Evolutionary conservation across 805 yeast species (phyloP).

Genomic region (Cyberlindnera maclurae): DNA sequence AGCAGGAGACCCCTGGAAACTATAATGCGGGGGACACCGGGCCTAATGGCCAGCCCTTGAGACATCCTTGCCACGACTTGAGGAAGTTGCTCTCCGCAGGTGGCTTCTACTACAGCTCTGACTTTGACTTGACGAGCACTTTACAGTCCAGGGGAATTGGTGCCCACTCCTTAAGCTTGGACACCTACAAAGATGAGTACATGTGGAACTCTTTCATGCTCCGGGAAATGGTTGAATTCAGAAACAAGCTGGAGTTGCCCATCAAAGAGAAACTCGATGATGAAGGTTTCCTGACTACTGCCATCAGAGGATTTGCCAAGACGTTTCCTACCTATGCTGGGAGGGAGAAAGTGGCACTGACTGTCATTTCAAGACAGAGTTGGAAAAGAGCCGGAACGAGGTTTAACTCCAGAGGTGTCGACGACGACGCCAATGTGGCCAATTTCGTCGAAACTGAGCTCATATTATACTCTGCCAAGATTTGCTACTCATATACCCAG

Average conservation of each 20-base stretch:
- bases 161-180: conserved; percentile 39
- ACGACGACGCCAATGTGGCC: conserved; percentile 92
- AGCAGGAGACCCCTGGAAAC: conserved; percentile 17
- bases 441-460: conserved; percentile 93
- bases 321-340: conserved; percentile 43
- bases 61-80: conserved; percentile 73
- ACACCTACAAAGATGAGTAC: conserved; percentile 70
- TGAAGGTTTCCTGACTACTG: conserved; percentile 81
- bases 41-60: conserved; percentile 9
- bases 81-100: conserved; percentile 77
- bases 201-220: conserved; percentile 97
- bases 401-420: conserved; percentile 90
- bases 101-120: conserved; percentile 85
- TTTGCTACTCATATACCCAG: conserved; percentile 73
- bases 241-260: conserved; percentile 58
- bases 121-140: conserved; percentile 86
- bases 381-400: conserved; percentile 98
- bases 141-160: conserved; percentile 68
- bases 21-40: conserved; percentile 6
- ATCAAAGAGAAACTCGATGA: conserved; percentile 59
- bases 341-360: conserved; percentile 40
- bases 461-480: conserved; percentile 47
- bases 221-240: conserved; percentile 44
- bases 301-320: conserved; percentile 91
- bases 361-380: conserved; percentile 89